Conservation (phyloP, 306 rosid genomes). For the Quercus alba region DNA sequence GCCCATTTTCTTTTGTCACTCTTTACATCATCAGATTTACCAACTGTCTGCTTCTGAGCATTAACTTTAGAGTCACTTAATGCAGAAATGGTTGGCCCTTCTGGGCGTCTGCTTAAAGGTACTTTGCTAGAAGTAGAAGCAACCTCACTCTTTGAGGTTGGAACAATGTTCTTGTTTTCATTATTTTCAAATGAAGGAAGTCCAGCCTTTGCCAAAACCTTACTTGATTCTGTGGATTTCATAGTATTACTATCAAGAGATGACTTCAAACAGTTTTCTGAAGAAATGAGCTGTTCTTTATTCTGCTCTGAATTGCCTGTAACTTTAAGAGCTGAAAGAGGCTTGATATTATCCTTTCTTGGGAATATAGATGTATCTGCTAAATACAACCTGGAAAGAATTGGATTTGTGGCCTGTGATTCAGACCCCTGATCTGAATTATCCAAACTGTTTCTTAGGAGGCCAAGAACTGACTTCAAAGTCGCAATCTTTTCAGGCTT, state of each 20-base stretch:
- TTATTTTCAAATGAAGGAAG: conserved; percentile 36
- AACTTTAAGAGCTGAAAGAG: conserved; percentile 59
- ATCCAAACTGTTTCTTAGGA: conserved; percentile 58
- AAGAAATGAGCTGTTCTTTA: conserved; percentile 30
- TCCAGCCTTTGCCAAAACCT: conserved; percentile 38
- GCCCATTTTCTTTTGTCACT: conserved; percentile 96
- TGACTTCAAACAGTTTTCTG: conserved; percentile 33
- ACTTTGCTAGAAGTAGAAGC: conserved; percentile 45
- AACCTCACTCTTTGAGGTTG: conserved; percentile 27
- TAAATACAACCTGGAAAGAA: conserved; percentile 86
- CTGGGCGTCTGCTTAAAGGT: conserved; percentile 32
- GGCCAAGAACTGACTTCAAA: conserved; percentile 90
- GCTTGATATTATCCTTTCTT: conserved; percentile 80
- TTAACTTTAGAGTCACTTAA: conserved; percentile 45
- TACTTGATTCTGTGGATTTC: conserved; percentile 37
- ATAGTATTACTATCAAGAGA: conserved; percentile 29
- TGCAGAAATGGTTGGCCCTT: conserved; percentile 36
- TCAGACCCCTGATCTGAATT: conserved; percentile 45
- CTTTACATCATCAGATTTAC: conserved; percentile 46
- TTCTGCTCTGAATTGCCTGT: conserved; percentile 48
- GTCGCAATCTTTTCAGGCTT: conserved; percentile 91
- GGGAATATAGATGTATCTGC: conserved; percentile 97
- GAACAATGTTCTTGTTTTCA: conserved; percentile 34
- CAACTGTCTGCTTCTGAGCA: conserved; percentile 34
- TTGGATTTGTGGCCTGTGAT: conserved; percentile 61